Conservation (phyloP, 179 eudicot species). For the Nepenthes alata region DNA sequence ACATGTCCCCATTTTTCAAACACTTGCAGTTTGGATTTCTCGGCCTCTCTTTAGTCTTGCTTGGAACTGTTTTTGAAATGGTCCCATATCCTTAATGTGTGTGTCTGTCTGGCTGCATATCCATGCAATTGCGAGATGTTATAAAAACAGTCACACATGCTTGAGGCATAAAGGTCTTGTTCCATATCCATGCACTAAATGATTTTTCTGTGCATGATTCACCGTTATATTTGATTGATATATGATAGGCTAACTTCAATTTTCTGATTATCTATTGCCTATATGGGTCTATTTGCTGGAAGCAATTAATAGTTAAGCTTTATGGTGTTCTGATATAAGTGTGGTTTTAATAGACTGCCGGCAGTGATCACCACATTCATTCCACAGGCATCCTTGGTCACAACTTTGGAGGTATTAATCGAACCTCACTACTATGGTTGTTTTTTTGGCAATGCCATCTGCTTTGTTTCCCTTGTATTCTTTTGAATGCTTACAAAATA, state of each 20-base stretch:
- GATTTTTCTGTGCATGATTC: too few relatives aligned
- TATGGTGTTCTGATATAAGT: constrained; percentile 4
- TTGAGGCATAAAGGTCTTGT: too few relatives aligned
- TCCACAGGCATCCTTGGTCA: constrained; percentile 49
- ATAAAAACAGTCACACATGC: too few relatives aligned
- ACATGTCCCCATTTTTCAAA: too few relatives aligned
- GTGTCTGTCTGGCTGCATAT: too few relatives aligned
- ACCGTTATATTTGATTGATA: too few relatives aligned
- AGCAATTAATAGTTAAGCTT: neutral
- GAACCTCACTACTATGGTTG: neutral
- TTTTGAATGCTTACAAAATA: constrained; percentile 3
- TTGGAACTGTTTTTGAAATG: neutral
- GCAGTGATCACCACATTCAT: constrained; percentile 21
- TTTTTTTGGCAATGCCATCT: neutral
- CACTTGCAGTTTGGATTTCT: too few relatives aligned
- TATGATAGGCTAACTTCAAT: too few relatives aligned
- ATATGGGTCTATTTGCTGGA: neutral
- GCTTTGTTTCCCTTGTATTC: neutral
- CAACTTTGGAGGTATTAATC: constrained; percentile 59
- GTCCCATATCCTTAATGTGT: neutral
- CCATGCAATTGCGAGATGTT: too few relatives aligned
- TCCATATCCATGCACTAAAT: too few relatives aligned
- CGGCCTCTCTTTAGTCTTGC: too few relatives aligned
- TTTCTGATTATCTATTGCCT: too few relatives aligned
- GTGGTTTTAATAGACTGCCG: constrained; percentile 37